Conservation (phyloP, 108 stramenopile genomes). For the Cyclostephanos invisitatus region DNA sequence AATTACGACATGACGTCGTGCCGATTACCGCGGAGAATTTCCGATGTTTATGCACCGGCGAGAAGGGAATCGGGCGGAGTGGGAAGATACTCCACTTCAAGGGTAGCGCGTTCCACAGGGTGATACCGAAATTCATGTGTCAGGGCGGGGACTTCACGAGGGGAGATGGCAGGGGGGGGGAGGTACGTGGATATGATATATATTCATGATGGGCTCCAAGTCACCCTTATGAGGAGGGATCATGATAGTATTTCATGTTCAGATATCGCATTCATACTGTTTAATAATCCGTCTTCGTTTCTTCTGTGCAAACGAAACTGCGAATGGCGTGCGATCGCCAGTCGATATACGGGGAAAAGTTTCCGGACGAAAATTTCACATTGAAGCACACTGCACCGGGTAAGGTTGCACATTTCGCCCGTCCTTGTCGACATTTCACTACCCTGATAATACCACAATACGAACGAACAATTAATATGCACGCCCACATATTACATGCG, state of each 20-base stretch:
- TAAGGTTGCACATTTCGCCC: constrained; percentile 6
- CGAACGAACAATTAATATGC: not conserved
- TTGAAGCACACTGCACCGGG: constrained; percentile 79
- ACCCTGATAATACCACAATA: too few species aligned
- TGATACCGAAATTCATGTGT: constrained; percentile 92
- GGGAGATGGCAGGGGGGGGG: constrained; percentile 69
- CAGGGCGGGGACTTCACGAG: constrained; percentile 83
- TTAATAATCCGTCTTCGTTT: too few species aligned
- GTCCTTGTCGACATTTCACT: too few species aligned
- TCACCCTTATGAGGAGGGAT: not conserved
- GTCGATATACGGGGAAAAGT: constrained; percentile 93
- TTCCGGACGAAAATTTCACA: constrained; percentile 94
- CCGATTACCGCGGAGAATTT: constrained; percentile 90
- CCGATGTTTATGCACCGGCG: constrained; percentile 76
- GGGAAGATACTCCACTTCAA: constrained; percentile 87
- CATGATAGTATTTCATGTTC: not conserved
- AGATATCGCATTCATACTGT: too few species aligned
- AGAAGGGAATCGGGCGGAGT: constrained; percentile 72
- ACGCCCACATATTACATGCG: not conserved
- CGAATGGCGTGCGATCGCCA: too few species aligned
- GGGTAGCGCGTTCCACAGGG: constrained; percentile 93
- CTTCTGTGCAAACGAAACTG: too few species aligned
- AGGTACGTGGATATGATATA: constrained; percentile 1
- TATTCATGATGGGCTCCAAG: too few species aligned
- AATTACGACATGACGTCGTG: constrained; percentile 84